Percentiles rank a stretch among this genome's conserved stretches.
Evolutionary conservation across 352 stramenopile species (phyloP).

Genomic region (Pythium aquatile): DNA sequence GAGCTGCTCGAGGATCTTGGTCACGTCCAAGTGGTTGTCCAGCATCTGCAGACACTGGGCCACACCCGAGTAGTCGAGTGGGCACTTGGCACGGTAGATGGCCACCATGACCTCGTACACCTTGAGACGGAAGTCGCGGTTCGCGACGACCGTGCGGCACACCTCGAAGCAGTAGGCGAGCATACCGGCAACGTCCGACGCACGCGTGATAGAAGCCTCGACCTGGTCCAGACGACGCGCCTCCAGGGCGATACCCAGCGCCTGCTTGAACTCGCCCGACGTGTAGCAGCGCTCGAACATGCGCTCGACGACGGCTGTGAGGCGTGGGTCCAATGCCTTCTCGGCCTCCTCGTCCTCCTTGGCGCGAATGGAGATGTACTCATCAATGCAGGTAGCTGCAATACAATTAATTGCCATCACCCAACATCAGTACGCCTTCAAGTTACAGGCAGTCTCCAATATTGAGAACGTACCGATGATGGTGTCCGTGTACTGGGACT

Average conservation of each 20-base stretch:
- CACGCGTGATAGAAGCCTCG: constrained; percentile 87
- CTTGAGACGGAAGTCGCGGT: constrained; percentile 94
- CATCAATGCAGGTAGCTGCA: constrained; percentile 93
- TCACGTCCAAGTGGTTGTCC: constrained; percentile 79
- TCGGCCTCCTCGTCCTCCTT: constrained; percentile 77
- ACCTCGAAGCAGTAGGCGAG: constrained; percentile 94
- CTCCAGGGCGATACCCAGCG: constrained; percentile 97
- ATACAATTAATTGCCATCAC: neutral
- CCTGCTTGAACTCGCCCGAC: constrained; percentile 94
- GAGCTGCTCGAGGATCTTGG: constrained; percentile 87
- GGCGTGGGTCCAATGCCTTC: constrained; percentile 84
- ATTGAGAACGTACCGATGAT: constrained; percentile 82
- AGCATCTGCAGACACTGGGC: constrained; percentile 90
- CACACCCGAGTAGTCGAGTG: constrained; percentile 70
- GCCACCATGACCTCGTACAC: constrained; percentile 92
- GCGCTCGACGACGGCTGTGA: constrained; percentile 95
- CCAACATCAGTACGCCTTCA: no score
- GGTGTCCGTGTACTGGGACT: constrained; percentile 96
- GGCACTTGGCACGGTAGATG: constrained; percentile 63
- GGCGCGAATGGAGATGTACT: constrained; percentile 92
- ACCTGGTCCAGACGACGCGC: constrained; percentile 91
- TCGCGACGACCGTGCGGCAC: constrained; percentile 91
- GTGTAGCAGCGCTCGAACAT: constrained; percentile 98
- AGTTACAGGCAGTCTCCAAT: no score
- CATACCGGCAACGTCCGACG: constrained; percentile 63